Evolutionary conservation across 208 protist genomes (phyloP), one percentile per base, ranked within the genome.

Genomic region (Phytomonas sp.): DNA sequence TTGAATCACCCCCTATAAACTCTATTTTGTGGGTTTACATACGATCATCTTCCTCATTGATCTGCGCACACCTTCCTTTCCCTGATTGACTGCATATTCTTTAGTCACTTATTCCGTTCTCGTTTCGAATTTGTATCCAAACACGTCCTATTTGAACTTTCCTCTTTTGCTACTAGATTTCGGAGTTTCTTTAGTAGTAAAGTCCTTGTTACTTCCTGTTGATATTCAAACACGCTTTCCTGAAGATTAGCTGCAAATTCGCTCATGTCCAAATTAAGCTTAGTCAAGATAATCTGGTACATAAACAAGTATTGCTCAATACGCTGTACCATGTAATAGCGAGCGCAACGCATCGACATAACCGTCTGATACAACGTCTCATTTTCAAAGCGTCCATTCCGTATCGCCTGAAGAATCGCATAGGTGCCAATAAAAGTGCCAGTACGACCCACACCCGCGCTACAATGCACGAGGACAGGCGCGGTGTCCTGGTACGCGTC

Each of bases 301-400:
- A 93, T 87, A 63, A 91, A 92, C 72, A 86, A 78, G 78, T 93
- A 93, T 81, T 95, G 90, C 69, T 93, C 90, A 42, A 95, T 56
- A 11, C 83, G 78, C 72, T 95, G 90, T 67, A 95, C 90, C 90
- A 93, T 93, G 6, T 82, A 86, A 69, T 80, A 89, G 19, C 90
- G 81, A 16, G 78, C 64, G 29, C 68, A 67, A 31, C 83, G 83
- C 87, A 95, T 92, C 7, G 70, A 52, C 45, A 64, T 10, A 16
- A 95, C 76, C 29, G 93, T 75, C 19, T 70, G 52, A 34, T 60
- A 71, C 8, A 92, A 70, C 8, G 73, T 86, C 29, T 69, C 66
- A 60, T 83, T 74, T 12, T 60, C 71, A 30, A 93, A 60, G 26
- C 66, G 62, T 1, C 75, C 77, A 1, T 30, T 60, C 30, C 81